phyloP scores from a whole-genome alignment of 208 protist species.

The Leishmania arabica region DNA sequence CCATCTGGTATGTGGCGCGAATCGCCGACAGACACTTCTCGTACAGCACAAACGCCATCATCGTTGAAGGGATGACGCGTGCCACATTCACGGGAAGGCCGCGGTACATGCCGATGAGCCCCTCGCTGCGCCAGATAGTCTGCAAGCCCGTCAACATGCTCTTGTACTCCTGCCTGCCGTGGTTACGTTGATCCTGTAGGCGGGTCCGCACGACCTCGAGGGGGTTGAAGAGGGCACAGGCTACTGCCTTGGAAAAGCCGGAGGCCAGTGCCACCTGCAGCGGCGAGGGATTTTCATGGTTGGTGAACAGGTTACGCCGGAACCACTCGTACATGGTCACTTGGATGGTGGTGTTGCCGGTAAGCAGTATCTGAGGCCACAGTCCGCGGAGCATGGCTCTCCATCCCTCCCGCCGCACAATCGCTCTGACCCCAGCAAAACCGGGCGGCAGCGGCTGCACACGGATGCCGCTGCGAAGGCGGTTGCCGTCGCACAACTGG shows the following conservation, averaged over 20 bases:
- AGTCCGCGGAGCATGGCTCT: slow-evolving; percentile 67
- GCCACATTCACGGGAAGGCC: slow-evolving; percentile 79
- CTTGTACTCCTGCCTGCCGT: slow-evolving; percentile 40
- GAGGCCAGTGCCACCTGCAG: slow-evolving; percentile 69
- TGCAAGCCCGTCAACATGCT: slow-evolving; percentile 62
- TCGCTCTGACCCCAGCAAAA: slow-evolving; percentile 29
- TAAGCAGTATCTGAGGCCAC: slow-evolving; percentile 78
- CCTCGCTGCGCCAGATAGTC: slow-evolving; percentile 79
- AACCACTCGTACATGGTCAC: slow-evolving; percentile 86
- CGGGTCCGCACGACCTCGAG: slow-evolving; percentile 86
- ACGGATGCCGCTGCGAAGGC: slow-evolving; percentile 20
- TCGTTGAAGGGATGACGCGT: slow-evolving; percentile 80
- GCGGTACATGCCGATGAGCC: slow-evolving; percentile 73
- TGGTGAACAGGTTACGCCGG: slow-evolving; percentile 56
- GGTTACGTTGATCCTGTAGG: slow-evolving; percentile 72
- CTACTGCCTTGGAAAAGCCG: slow-evolving; percentile 68
- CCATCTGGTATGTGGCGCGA: slow-evolving; percentile 33
- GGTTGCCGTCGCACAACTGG: slow-evolving; percentile 58
- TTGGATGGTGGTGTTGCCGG: slow-evolving; percentile 79
- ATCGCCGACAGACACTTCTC: slow-evolving; percentile 69
- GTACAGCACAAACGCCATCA: slow-evolving; percentile 82
- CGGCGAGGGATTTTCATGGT: slow-evolving; percentile 60
- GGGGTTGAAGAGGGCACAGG: slow-evolving; percentile 76
- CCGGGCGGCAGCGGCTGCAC: slow-evolving; percentile 24
- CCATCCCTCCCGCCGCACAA: slow-evolving; percentile 62